phyloP scores from a whole-genome alignment of 108 stramenopile genomes.

The Skeletonema grethae region DNA sequence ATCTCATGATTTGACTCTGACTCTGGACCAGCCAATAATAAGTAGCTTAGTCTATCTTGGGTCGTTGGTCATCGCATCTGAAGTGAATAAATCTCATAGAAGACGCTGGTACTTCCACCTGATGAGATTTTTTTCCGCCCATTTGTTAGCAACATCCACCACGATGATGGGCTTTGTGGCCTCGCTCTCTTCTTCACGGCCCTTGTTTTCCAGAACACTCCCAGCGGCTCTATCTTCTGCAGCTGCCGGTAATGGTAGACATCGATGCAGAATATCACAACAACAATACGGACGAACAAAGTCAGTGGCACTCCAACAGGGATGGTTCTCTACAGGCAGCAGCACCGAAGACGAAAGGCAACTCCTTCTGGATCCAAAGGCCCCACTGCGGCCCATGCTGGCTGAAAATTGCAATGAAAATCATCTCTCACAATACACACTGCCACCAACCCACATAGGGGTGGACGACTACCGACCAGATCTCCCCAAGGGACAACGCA shows the following conservation, averaged over 20 bases:
- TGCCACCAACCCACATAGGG: constrained; percentile 29
- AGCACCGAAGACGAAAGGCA: background rate
- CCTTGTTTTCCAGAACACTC: background rate
- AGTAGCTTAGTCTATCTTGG: too few relatives aligned
- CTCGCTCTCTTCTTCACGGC: constrained; percentile 6
- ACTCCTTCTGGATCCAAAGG: constrained; percentile 12
- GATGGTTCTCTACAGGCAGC: background rate
- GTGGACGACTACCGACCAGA: constrained; percentile 39
- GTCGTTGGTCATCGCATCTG: background rate
- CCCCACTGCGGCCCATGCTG: constrained; percentile 32
- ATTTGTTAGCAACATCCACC: background rate
- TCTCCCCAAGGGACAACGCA: constrained; percentile 45
- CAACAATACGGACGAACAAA: background rate
- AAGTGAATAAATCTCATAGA: background rate
- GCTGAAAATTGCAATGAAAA: constrained; percentile 10
- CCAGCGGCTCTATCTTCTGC: background rate
- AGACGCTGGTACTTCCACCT: background rate
- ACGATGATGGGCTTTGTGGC: constrained; percentile 5
- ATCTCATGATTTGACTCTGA: too few relatives aligned
- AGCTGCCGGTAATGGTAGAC: background rate
- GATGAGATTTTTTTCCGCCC: constrained; percentile 3
- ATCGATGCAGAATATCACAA: background rate
- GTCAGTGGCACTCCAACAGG: background rate
- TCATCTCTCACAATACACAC: constrained; percentile 28
- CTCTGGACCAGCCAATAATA: too few relatives aligned